Evolutionary conservation across 352 stramenopile species (phyloP), one percentile per base, ranked within the genome.

Genomic region (Phytopythium mirpurense): DNA sequence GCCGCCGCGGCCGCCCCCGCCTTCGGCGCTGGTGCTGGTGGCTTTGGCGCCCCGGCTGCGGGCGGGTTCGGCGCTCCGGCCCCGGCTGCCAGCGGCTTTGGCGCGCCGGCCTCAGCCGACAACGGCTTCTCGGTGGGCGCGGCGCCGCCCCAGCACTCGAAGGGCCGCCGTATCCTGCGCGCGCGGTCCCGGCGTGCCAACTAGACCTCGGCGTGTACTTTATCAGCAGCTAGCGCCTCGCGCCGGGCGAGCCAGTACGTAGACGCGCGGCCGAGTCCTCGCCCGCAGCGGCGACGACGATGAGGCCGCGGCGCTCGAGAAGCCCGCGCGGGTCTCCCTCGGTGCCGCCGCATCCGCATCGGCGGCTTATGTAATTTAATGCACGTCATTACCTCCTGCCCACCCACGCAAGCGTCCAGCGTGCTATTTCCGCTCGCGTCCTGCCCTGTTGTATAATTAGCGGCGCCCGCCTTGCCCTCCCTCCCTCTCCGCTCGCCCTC

Each of bases 101-200:
- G 67, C 36, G 35, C 48, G 14, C 58, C 65, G 46, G 36, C 45
- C n/a, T 5, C 29, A 9, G 29, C 29, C 29, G 71, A 70, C n/a
- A 78, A 75, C 24, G 68, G 72, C 26, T 94, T 94, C 43, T 84
- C 59, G 54, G 78, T 92, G 60, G 84, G 84, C 8, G 68, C 69
- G 9, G 73, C 80, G 43, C 78, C 67, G 34, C 46, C 63, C 0
- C 61, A 77, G 35, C 62, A 71, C 14, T 60, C 61, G 11, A 84
- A 83, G 58, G 65, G 65, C 21, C 74, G 80, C 41, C 80, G 80
- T 36, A 89, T 91, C 52, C 54, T 91, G 46, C 84, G 83, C 53
- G 72, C 74, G 32, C 67, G 64, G 51, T 24, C 51, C 58, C 64
- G 68, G 36, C 48, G 44, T 16, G 35, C 14, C 34, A 45, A 32